Base-by-base conservation (phyloP, 495 filamentous ascomycete genomes). In the Annulohypoxylon maeteangense region DNA sequence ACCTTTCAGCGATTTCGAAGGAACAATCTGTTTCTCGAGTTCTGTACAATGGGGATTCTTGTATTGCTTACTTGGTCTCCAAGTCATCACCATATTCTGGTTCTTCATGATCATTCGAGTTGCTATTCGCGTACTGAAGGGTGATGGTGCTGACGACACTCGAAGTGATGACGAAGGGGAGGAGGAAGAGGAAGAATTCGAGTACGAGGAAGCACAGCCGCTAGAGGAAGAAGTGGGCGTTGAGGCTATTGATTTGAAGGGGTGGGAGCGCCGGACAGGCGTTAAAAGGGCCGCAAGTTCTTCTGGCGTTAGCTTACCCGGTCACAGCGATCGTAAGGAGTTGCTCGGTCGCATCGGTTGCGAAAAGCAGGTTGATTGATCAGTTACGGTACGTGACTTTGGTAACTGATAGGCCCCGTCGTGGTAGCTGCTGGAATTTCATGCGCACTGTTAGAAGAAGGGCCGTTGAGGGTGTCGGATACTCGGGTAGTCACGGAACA, bases 161-260 rank as follows among this genome's bases (percentile, higher is more conserved):
- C 89, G 95, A 54, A 96, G 92, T 76, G 94, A 97, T 68, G 93
- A 93, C 67, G 95, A 98, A 74, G 91, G 81, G 23, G 90, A 88
- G 44, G 89, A 85, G 16, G 84, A 85, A 2, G 82, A 88, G 34
- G 85, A 86, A 10, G 80, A 82, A 65, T 78, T 77, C 60, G 78
- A 82, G 40, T 82, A 84, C 25, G 83, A 84, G 69, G 81, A 82
- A 42, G 79, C 79, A 31, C 68, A 79, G 38, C 85, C 87, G 8
- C 78, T 88, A 14, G 88, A 91, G 78, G 83, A 90, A 78, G 89
- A 90, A 70, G 88, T 91, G 2, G 89, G 87, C 4, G 88, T 90
- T 12, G 89, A 90, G 62, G 78, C 80, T 16, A 80, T 88, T 70
- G 84, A 87, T 64, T 74, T 89, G n/a, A 85, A 83, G 74, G 79